These are phyloP conservation scores for Fomitiporia mediterranea DNA, from an alignment of 1,284 basidiomycete species.

Conservation along the genomic window DNA sequence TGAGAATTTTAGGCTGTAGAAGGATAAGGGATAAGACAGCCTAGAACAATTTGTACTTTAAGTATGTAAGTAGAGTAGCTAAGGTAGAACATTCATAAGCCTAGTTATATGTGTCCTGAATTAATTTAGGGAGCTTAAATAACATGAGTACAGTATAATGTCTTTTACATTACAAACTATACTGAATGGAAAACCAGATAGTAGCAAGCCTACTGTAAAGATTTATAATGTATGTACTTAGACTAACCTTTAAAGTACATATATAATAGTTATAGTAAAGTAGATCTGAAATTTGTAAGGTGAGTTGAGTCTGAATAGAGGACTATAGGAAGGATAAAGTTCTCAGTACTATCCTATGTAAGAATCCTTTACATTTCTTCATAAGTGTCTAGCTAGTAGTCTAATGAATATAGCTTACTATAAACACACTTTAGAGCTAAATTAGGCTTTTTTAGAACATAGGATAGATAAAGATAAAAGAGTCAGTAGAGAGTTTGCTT, in stretches of 20 bases:
- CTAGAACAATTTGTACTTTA: constrained; percentile 33
- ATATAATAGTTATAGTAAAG: constrained; percentile 32
- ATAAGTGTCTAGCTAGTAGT: constrained; percentile 28
- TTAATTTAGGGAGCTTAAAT: constrained; percentile 25
- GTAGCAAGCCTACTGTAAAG: constrained; percentile 19
- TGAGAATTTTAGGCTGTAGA: constrained; percentile 26
- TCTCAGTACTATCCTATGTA: constrained; percentile 6
- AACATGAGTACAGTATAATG: constrained; percentile 1
- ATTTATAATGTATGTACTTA: constrained; percentile 28
- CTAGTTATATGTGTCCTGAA: constrained; percentile 19
- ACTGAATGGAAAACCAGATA: constrained; percentile 24
- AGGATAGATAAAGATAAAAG: no score
- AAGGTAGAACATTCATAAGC: background rate
- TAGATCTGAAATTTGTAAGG: constrained; percentile 31
- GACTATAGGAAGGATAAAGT: constrained; percentile 31
- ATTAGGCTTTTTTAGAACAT: no score
- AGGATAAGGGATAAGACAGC: constrained; percentile 28
- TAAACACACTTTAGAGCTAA: constrained; percentile 26
- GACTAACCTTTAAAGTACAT: constrained; percentile 29
- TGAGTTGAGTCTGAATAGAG: constrained; percentile 35
- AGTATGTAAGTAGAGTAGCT: constrained; percentile 27
- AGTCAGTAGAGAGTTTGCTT: no score
- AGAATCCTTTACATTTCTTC: constrained; percentile 22
- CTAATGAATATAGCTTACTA: constrained; percentile 31
- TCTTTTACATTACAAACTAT: constrained; percentile 8